Evolutionary conservation across 2,329 filamentous ascomycete species (phyloP), one percentile per base, ranked within the genome.

Genomic region (Hymenoscyphus scutula): DNA sequence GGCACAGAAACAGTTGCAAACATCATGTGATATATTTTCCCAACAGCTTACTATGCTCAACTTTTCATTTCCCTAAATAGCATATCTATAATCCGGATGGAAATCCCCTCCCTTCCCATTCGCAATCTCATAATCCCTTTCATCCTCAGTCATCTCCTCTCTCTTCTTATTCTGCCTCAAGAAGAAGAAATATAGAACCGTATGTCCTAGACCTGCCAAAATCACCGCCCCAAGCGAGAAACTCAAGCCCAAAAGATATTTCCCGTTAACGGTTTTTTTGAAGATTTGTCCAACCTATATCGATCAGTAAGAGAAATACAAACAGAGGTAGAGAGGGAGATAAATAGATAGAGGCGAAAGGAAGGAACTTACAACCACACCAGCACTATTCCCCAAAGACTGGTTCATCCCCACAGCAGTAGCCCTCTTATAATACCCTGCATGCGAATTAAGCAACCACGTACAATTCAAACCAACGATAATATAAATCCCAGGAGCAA

Each of bases 211-310:
- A 29, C 67, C 56, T 2, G 67, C 69, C 23, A 71, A 56, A 15
- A 69, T 23, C 8, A 65, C 67, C 8, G 68, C 68, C 17, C 66
- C 69, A 19, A 71, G 60, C 6, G 67, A 70, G 41, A 62, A 60
- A 58, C 68, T 68, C 11, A 71, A 61, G 7, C 69, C 69, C 23
- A 67, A 64, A 25, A 69, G 25, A 41, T 70, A 69, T 54, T 71
- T 70, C 8, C 69, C 69, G 56, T 70, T 61, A 48, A 59, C 60
- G 5, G 59, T 25, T 25, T 41, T 51, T 25, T 62, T 64, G 34
- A 64, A 64, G 25, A 64, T 60, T 37, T 64, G 62, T 13, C 62
- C 62, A 54, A 48, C 41, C 41, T 48, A 25, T 10, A 48, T 23
- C n/a, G 23, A 19, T 45, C 6, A 45, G 41, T 10, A 45, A n/a